phyloP scores from a whole-genome alignment of 208 protist genomes.

The Phytomonas sp. region DNA sequence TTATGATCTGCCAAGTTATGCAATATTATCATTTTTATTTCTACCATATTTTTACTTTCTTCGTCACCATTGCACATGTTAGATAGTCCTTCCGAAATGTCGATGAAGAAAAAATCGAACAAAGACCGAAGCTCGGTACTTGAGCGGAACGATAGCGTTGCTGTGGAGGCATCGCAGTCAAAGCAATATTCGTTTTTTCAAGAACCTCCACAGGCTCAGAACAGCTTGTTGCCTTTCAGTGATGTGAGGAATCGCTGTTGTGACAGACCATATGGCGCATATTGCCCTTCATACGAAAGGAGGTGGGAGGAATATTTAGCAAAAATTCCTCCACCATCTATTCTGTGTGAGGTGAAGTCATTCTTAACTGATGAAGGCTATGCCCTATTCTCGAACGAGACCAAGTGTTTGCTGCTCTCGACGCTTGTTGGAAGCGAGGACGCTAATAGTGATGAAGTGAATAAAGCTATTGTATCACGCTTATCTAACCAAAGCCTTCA shows the following conservation, averaged over 20 bases:
- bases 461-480: background rate
- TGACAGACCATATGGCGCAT: background rate
- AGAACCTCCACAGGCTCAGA: background rate
- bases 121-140: background rate
- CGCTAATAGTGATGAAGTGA: background rate
- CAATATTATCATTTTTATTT: background rate
- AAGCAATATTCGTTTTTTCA: constrained; percentile 6
- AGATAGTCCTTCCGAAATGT: background rate
- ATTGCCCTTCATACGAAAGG: background rate
- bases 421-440: background rate
- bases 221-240: constrained; percentile 2
- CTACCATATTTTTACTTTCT: background rate
- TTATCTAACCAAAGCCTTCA: background rate
- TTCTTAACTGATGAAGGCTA: background rate
- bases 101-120: constrained; percentile 1
- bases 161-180: background rate
- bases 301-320: background rate
- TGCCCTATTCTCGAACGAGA: background rate
- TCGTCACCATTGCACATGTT: background rate
- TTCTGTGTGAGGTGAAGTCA: background rate
- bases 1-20: background rate
- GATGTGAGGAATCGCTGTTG: background rate
- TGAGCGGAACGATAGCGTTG: background rate
- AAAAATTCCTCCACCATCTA: background rate
- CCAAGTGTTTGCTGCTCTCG: background rate